Evolutionary conservation across 2,329 filamentous ascomycete genomes (phyloP).

Genomic region (Parastagonospora nodorum): DNA sequence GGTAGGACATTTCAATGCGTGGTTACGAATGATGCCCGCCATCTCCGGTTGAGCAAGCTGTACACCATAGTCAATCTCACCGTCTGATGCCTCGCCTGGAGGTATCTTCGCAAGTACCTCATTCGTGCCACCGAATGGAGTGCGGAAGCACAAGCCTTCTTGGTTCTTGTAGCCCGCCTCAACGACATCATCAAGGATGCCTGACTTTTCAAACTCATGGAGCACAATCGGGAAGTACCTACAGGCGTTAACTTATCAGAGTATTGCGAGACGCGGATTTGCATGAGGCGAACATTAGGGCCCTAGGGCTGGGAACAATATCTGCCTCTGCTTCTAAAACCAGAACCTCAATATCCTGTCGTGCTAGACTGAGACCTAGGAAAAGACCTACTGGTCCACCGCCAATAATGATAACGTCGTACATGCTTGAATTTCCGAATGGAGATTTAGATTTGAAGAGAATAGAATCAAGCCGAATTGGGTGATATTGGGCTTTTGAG

Average conservation of each 20-base stretch:
- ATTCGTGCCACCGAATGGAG: background rate
- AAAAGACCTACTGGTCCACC: background rate
- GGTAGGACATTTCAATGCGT: background rate
- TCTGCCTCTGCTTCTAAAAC: conserved; percentile 1
- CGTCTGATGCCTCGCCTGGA: background rate
- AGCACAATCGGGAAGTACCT: conserved; percentile 1
- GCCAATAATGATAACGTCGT: background rate
- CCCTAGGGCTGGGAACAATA: conserved; percentile 1
- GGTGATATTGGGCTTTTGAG: too few species aligned
- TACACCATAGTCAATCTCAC: conserved; percentile 1
- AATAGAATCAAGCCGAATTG: too few species aligned
- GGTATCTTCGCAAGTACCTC: background rate
- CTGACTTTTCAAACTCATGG: background rate
- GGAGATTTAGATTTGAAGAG: too few species aligned
- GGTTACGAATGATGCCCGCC: background rate
- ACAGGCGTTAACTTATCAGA: background rate
- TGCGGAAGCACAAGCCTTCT: background rate
- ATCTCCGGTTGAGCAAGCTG: background rate
- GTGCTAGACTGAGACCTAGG: background rate
- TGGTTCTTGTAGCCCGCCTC: conserved; percentile 1
- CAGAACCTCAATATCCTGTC: background rate
- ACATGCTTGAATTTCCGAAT: background rate
- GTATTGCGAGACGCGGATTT: too few species aligned
- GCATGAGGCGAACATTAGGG: background rate
- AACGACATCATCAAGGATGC: background rate